Evolutionary conservation across 1,284 basidiomycete genomes (phyloP).

Genomic region (Cutaneotrichosporon spelunceum): DNA sequence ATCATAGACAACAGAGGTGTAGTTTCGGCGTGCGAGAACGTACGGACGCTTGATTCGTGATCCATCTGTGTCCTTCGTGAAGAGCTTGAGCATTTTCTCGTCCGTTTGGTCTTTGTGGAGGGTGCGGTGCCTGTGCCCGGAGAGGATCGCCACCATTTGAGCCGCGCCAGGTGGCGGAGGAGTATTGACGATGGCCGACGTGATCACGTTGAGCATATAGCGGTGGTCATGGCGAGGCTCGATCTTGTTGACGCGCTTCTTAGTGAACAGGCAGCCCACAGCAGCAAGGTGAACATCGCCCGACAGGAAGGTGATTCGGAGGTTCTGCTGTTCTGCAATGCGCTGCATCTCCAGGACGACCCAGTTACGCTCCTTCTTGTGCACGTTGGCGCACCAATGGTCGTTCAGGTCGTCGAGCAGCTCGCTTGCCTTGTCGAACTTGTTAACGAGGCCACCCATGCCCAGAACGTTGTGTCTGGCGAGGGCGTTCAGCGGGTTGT

Average conservation of each 20-base stretch:
- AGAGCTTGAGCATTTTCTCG: conserved; percentile 83
- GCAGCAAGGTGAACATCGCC: conserved; percentile 90
- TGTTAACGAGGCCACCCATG: conserved; percentile 77
- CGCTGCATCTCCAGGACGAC: conserved; percentile 74
- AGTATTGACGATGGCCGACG: conserved; percentile 55
- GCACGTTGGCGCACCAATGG: conserved; percentile 78
- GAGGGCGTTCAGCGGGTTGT: conserved; percentile 74
- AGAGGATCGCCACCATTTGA: conserved; percentile 72
- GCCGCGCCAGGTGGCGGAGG: conserved; percentile 75
- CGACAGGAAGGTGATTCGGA: conserved; percentile 77
- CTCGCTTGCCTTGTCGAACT: conserved; percentile 84
- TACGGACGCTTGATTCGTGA: conserved; percentile 45
- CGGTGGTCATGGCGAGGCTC: conserved; percentile 63
- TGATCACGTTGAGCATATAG: conserved; percentile 73
- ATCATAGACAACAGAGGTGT: conserved; percentile 72
- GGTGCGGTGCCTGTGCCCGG: conserved; percentile 78
- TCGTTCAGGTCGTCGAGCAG: conserved; percentile 90
- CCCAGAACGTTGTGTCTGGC: conserved; percentile 58
- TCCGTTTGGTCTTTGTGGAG: conserved; percentile 64
- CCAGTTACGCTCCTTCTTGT: conserved; percentile 91
- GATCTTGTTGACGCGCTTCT: conserved; percentile 37
- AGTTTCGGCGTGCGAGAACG: conserved; percentile 71
- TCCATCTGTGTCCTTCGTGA: conserved; percentile 73
- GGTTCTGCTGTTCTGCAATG: conserved; percentile 60
- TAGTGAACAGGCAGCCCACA: conserved; percentile 71